Evolutionary conservation across 139 green algal genomes (phyloP).

Genomic region (Mesotaenium endlicherianum): DNA sequence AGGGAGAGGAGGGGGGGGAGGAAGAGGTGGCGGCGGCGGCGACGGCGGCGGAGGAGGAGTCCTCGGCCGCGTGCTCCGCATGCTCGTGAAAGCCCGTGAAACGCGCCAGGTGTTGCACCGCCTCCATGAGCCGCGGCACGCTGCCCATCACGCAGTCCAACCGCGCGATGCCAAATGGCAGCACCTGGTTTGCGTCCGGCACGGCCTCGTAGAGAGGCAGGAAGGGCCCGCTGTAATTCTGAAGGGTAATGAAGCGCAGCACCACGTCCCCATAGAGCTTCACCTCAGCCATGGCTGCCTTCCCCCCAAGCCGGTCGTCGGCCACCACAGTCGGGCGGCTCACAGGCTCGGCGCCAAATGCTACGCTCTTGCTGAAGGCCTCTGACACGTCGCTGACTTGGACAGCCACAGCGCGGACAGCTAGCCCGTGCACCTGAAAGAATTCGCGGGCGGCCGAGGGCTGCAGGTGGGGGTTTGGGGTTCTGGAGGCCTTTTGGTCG

Average conservation of each 20-base stretch:
- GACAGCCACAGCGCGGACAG: background rate
- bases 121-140: constrained; percentile 67
- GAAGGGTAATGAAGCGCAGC: constrained; percentile 65
- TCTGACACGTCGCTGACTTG: background rate
- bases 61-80: constrained; percentile 90
- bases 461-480: background rate
- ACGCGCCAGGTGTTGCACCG: constrained; percentile 76
- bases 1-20: background rate
- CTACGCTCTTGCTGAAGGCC: background rate
- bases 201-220: constrained; percentile 69
- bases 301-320: constrained; percentile 67
- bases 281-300: constrained; percentile 80
- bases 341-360: background rate
- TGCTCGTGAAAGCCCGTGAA: constrained; percentile 93
- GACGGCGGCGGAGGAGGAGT: too few species aligned
- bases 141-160: constrained; percentile 96
- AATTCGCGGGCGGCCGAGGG: constrained; percentile 58
- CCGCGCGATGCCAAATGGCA: constrained; percentile 73
- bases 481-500: background rate
- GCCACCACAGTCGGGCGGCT: background rate
- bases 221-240: constrained; percentile 63
- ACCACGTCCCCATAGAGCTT: constrained; percentile 90
- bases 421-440: constrained; percentile 76
- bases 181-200: background rate
- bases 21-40: background rate